These are phyloP conservation scores for Mucor racemosus DNA, from an alignment of 371 early-diverging fungal species.

Conservation along the genomic window DNA sequence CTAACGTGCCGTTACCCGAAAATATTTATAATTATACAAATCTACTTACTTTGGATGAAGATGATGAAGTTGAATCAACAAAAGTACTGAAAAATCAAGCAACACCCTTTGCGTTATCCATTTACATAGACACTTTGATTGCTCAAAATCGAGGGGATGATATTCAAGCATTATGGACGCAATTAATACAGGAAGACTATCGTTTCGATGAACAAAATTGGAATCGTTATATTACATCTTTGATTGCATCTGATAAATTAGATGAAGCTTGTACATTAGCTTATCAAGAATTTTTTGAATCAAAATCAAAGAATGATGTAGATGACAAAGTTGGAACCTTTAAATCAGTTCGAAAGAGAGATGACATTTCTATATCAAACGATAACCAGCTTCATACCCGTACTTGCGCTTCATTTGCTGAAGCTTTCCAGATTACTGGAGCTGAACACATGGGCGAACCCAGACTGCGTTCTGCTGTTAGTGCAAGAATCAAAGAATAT, in stretches of 20 bases:
- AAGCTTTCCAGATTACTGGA: slow-evolving; percentile 24
- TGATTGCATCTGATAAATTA: slow-evolving; percentile 14
- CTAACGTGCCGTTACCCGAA: slow-evolving; percentile 22
- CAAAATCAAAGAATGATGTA: slow-evolving; percentile 1
- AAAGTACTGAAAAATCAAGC: slow-evolving; percentile 3
- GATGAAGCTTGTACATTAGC: slow-evolving; percentile 29
- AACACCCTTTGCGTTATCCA: slow-evolving; percentile 41
- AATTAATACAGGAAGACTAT: slow-evolving; percentile 27
- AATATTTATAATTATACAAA: slow-evolving; percentile 6
- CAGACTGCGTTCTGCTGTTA: slow-evolving; percentile 18
- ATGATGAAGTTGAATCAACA: neutral
- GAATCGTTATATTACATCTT: slow-evolving; percentile 39
- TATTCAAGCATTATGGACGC: slow-evolving; percentile 35
- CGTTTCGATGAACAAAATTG: slow-evolving; percentile 50
- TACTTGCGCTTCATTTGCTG: slow-evolving; percentile 28
- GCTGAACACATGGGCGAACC: slow-evolving; percentile 25
- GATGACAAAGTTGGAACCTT: neutral
- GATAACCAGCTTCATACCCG: slow-evolving; percentile 27
- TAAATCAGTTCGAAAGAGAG: slow-evolving; percentile 15
- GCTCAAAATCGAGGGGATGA: slow-evolving; percentile 24
- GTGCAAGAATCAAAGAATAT: slow-evolving; percentile 44
- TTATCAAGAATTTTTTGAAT: slow-evolving; percentile 15
- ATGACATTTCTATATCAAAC: slow-evolving; percentile 23
- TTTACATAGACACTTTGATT: slow-evolving; percentile 38
- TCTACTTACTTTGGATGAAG: slow-evolving; percentile 13